Base-by-base conservation (phyloP, 1,139 yeast genomes). In the Yamadazyma spencermartinsiae region DNA sequence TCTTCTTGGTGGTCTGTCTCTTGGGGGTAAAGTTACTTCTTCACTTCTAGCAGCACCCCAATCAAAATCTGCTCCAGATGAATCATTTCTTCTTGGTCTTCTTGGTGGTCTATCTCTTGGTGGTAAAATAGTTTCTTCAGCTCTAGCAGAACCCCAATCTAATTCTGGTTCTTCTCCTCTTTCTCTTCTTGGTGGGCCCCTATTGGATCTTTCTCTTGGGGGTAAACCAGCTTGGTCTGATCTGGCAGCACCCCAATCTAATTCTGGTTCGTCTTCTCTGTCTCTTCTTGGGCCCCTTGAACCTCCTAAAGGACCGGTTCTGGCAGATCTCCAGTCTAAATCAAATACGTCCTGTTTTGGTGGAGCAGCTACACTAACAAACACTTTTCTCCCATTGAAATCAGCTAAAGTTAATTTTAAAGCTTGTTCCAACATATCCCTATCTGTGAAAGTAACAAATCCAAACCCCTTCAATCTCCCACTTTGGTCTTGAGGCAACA, bases 351-450 rank as follows among this genome's bases (percentile, higher is more conserved):
- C 76, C 38, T 67, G 74, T 52, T 72, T 80, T 52, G 78, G 82
- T 45, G 95, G 95, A 42, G 95, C 96, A 37, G 98, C 97, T 42
- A 92, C 98, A 50, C 82, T 79, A 40, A 94, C 87, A 50, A 80
- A 86, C 46, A 88, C 78, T 53, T 80, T 80, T 68, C 96, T 82
- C 40, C 89, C 94, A 43, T 76, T 76, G 55, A 87, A 72, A 46
- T 77, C 82, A 40, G 80, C 62, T 52, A 79, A 80, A 45, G 82
- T 76, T 55, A 85, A 75, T 37, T 72, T 69, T 53, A 90, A 72
- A 4, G 94, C 84, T 52, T 79, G 79, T 55, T 81, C 90, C 54
- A 89, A 76, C 29, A 77, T 71, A 23, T 74, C 81, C 58, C 84
- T 78, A 48, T 80, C 79, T 31, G 64, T 64, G 55, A 89, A 85